Base-by-base conservation (phyloP, 2,329 filamentous ascomycete genomes). In the Aspergillus cejpii region DNA sequence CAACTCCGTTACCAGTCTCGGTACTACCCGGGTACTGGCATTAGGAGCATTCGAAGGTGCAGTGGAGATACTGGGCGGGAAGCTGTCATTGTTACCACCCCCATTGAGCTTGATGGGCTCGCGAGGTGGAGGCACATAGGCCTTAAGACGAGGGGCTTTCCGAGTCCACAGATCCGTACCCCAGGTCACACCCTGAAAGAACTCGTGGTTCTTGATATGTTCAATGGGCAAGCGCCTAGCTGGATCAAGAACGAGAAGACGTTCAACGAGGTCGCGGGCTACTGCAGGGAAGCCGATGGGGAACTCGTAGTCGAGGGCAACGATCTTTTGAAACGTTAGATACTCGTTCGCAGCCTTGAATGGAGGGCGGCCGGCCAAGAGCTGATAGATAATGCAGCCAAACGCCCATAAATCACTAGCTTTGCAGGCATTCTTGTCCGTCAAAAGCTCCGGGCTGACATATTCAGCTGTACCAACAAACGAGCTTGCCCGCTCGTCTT, bases 401-500 rank as follows among this genome's bases (percentile, higher is more conserved):
- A 94, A 98, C 2, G 92, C 92, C 92, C 92, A 98, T 39, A 98
- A 69, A 68, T 98, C 92, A 66, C 92, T 97, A 34, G 91, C 87
- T 70, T 97, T 98, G 74, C 91, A 96, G 15, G 91, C 92, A 59
- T 87, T 94, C 72, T 97, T 97, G 61, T 95, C 89, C 23, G 87
- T 95, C 43, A 98, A 74, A n/a, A 98, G 76, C 65, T 98, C 92
- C 0, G 92, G 92, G 61, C 92, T 97, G 55, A 98, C 92, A 60
- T 98, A 98, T 66, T 98, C 92, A 8, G 92, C 92, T 0, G 92
- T 98, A 28, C 92, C 92, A 33, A 98, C 92, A 64, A 98, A 98
- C 0, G 92, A 98, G 27, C 87, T 87, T 10, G 91, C 89, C 54
- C 89, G 80, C 53, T 82, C 81, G 41, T 84, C 80, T 36, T 87